Percentiles rank a stretch among this genome's conserved stretches.
These are phyloP conservation scores for Cephaloascus albidus DNA, from an alignment of 805 yeast species.

Conservation along the genomic window DNA sequence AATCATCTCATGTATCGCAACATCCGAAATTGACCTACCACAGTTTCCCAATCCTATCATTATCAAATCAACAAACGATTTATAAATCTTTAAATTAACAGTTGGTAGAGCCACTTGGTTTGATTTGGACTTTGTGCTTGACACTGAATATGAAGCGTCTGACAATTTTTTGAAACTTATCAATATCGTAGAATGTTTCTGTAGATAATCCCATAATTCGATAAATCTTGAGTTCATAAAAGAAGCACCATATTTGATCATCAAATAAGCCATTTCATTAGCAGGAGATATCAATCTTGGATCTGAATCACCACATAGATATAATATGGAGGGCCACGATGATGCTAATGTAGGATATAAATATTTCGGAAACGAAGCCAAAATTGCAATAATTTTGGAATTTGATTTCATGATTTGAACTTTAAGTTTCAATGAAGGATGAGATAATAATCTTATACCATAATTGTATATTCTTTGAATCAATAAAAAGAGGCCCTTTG, in stretches of 20 bases:
- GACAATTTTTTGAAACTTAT: neutral
- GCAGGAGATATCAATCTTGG: conserved; percentile 17
- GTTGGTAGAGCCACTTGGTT: conserved; percentile 4
- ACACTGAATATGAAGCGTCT: no score
- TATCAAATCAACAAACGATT: conserved; percentile 18
- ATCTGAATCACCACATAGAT: conserved; percentile 1
- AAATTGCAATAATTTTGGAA: conserved; percentile 33
- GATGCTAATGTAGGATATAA: conserved; percentile 43
- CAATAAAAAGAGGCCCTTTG: conserved; percentile 47
- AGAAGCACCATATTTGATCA: conserved; percentile 28
- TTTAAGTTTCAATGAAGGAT: conserved; percentile 49
- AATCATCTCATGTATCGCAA: conserved; percentile 24
- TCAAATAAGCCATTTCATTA: conserved; percentile 11
- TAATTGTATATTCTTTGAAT: conserved; percentile 56
- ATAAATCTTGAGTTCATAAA: conserved; percentile 38
- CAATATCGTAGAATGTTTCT: conserved; percentile 3
- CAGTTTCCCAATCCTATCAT: conserved; percentile 25
- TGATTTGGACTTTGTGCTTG: neutral
- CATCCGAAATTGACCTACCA: conserved; percentile 30
- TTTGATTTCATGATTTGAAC: conserved; percentile 47
- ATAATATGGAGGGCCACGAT: conserved; percentile 38
- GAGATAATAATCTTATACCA: conserved; percentile 59
- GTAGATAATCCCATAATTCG: conserved; percentile 30
- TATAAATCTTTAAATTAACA: conserved; percentile 13
- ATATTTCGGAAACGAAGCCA: conserved; percentile 38